phyloP scores from a whole-genome alignment of 257 asterid genomes.

The Verbena officinalis region DNA sequence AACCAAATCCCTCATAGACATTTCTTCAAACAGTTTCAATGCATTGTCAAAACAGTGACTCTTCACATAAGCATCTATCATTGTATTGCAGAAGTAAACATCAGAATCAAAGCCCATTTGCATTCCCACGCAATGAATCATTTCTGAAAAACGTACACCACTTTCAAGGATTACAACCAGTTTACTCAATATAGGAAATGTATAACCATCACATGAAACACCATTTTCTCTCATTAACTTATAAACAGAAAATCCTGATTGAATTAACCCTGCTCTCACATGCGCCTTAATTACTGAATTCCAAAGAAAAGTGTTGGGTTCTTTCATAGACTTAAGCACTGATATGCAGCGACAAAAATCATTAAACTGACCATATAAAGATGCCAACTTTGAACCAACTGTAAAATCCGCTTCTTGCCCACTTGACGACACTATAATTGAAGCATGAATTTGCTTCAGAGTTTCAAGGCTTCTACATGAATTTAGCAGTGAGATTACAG shows the following conservation, averaged over 20 bases:
- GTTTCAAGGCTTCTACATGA: slow-evolving; percentile 39
- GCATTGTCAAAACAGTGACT: slow-evolving; percentile 36
- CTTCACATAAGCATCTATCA: slow-evolving; percentile 32
- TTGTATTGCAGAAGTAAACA: slow-evolving; percentile 46
- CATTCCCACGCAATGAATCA: slow-evolving; percentile 44
- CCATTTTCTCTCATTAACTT: slow-evolving; percentile 45
- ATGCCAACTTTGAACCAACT: slow-evolving; percentile 33
- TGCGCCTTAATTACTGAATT: slow-evolving; percentile 42
- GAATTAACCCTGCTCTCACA: slow-evolving; percentile 29
- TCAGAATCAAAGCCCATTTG: slow-evolving; percentile 46
- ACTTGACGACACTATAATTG: slow-evolving; percentile 35
- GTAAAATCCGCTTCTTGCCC: slow-evolving; percentile 18
- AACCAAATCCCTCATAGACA: slow-evolving; percentile 47
- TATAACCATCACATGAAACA: slow-evolving; percentile 48
- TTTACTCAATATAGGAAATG: slow-evolving; percentile 46
- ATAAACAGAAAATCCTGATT: slow-evolving; percentile 37
- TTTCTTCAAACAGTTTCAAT: slow-evolving; percentile 45
- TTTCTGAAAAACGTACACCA: slow-evolving; percentile 30
- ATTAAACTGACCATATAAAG: slow-evolving; percentile 38
- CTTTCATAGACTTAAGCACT: slow-evolving; percentile 30
- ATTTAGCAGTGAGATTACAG: slow-evolving; percentile 24
- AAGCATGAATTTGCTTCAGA: slow-evolving; percentile 46
- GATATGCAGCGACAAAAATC: slow-evolving; percentile 34
- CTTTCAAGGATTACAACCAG: slow-evolving; percentile 22
- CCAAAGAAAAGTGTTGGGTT: slow-evolving; percentile 40